These are phyloP conservation scores for Pyrenochaeta sp. DNA, from an alignment of 2,329 filamentous ascomycete species.

Conservation along the genomic window DNA sequence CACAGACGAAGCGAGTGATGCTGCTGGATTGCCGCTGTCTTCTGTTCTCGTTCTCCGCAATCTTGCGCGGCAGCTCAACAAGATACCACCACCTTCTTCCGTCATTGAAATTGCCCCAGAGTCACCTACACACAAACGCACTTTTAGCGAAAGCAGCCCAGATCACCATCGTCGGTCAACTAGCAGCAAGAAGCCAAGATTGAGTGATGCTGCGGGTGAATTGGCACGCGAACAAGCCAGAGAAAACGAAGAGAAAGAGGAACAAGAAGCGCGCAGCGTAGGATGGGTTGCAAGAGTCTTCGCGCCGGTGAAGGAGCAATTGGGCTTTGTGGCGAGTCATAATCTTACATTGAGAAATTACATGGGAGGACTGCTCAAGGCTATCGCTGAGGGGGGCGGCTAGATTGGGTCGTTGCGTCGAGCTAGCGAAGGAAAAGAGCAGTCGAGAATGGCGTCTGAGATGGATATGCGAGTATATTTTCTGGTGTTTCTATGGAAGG, in stretches of 20 bases:
- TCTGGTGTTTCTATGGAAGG: no score
- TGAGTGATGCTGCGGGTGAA: constrained; percentile 42
- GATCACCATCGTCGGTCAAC: constrained; percentile 35
- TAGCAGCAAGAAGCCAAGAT: constrained; percentile 55
- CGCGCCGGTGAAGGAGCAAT: constrained; percentile 68
- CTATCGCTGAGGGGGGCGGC: constrained; percentile 44
- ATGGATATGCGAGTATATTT: not conserved
- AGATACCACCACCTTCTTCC: constrained; percentile 41
- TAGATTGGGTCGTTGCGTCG: constrained; percentile 5
- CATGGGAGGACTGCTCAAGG: constrained; percentile 47
- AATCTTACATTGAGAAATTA: constrained; percentile 60
- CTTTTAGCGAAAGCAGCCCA: constrained; percentile 36
- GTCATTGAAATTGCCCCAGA: constrained; percentile 33
- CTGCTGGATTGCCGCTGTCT: constrained; percentile 80
- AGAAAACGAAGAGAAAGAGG: constrained; percentile 50
- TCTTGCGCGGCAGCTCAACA: constrained; percentile 65
- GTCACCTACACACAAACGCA: constrained; percentile 40
- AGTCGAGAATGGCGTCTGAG: not conserved
- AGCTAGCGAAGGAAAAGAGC: not conserved
- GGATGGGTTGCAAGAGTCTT: constrained; percentile 76
- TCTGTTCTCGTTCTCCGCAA: constrained; percentile 81
- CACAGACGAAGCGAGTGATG: constrained; percentile 62
- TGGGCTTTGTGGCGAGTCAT: constrained; percentile 75
- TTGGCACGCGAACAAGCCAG: constrained; percentile 37
- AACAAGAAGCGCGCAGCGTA: constrained; percentile 59